A percentile compares a stretch with the other conserved stretches of the same genome.
phyloP scores from a whole-genome alignment of 2,329 filamentous ascomycete genomes.

The Juglanconis oblonga region DNA sequence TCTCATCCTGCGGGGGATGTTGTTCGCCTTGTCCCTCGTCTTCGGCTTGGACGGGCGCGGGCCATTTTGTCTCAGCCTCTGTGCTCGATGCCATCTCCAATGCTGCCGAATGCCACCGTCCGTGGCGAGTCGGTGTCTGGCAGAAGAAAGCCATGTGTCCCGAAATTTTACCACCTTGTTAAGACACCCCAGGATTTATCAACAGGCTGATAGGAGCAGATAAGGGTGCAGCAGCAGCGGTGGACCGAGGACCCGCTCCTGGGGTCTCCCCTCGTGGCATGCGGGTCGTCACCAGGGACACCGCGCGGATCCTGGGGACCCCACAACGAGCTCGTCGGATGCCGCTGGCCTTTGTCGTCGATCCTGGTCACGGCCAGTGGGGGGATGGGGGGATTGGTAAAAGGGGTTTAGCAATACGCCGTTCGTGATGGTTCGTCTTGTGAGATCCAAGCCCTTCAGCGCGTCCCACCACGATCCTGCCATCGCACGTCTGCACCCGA shows the following conservation, averaged over 20 bases:
- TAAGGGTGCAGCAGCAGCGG: slow-evolving; percentile 4
- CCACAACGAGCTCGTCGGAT: background rate
- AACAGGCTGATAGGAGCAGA: background rate
- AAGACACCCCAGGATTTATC: background rate
- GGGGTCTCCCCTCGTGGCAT: slow-evolving; percentile 16
- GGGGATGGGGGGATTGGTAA: background rate
- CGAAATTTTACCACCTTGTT: background rate
- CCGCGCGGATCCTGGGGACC: background rate
- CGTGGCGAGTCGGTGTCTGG: background rate
- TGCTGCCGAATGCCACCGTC: background rate
- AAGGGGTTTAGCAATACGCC: background rate
- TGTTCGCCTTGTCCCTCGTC: background rate
- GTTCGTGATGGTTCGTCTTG: background rate
- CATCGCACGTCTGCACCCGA: no score
- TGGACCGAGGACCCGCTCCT: slow-evolving; percentile 2
- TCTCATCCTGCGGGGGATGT: background rate
- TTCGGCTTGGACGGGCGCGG: slow-evolving; percentile 1
- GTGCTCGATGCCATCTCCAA: slow-evolving; percentile 7
- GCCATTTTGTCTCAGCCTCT: slow-evolving; percentile 6
- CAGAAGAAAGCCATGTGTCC: background rate
- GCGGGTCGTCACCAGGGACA: slow-evolving; percentile 3
- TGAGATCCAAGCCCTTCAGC: background rate
- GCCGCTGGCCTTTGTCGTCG: background rate
- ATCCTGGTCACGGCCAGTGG: background rate
- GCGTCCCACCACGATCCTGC: no score